Evolutionary conservation across 164 flowering plant species (phyloP), one percentile per base, ranked within the genome.

Genomic region (Amborella trichopoda): DNA sequence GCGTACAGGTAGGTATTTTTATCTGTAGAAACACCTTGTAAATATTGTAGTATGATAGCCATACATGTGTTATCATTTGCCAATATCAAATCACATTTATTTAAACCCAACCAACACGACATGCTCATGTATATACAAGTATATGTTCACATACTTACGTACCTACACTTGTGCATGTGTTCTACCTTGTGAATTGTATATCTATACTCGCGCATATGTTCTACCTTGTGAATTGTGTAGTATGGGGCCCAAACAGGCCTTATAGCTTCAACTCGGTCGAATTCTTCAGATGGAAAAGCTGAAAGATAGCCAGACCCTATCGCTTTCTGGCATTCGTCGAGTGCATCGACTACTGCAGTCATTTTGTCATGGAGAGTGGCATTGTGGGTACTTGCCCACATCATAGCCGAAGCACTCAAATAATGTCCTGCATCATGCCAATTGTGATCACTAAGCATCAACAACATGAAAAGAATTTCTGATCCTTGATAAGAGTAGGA

Each of bases 151-250:
- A n/a, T n/a, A n/a, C n/a, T n/a, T n/a, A n/a, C n/a, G n/a, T n/a
- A n/a, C n/a, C n/a, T n/a, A n/a, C n/a, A n/a, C n/a, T n/a, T n/a
- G n/a, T n/a, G n/a, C n/a, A n/a, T n/a, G n/a, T n/a, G n/a, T n/a
- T n/a, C n/a, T n/a, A n/a, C n/a, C n/a, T n/a, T n/a, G n/a, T n/a
- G n/a, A n/a, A n/a, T n/a, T n/a, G n/a, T n/a, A n/a, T n/a, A n/a
- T n/a, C n/a, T n/a, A n/a, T n/a, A n/a, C n/a, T n/a, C n/a, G n/a
- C n/a, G n/a, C n/a, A n/a, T n/a, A n/a, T n/a, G n/a, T n/a, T n/a
- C n/a, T 64, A 87, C 96, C 95, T 91, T 91, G 79, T 91, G 99
- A 59, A 91, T 84, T 21, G 99, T 87, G 63, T 87, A 91, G 44
- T 87, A 87, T n/a, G 99, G 96, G 52, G 99, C 99, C 99, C 95